Conservation (phyloP, 2,329 filamentous ascomycete species). For the Cladosporium sp. region DNA sequence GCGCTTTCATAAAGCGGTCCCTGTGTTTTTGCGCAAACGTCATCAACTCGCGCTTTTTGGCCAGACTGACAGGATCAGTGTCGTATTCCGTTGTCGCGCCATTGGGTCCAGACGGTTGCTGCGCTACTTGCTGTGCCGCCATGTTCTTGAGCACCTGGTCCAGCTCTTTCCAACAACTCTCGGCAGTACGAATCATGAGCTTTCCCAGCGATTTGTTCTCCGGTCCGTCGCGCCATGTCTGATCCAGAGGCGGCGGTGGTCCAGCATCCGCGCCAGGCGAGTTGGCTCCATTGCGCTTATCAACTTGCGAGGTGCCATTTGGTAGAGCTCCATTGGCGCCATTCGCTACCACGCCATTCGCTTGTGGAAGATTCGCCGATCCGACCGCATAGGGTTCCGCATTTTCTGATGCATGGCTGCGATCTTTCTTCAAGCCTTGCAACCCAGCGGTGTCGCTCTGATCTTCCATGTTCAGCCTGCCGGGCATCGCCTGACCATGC, state of each 20-base stretch:
- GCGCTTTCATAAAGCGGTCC: conserved; percentile 86
- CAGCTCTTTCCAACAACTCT: conserved; percentile 79
- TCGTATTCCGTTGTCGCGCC: conserved; percentile 53
- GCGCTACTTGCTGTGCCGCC: conserved; percentile 60
- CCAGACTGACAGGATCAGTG: conserved; percentile 64
- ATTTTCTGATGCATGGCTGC: conserved; percentile 31
- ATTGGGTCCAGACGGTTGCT: conserved; percentile 49
- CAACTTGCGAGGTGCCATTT: conserved; percentile 23
- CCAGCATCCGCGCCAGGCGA: conserved; percentile 19
- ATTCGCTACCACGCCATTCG: conserved; percentile 12
- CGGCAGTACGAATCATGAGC: conserved; percentile 76
- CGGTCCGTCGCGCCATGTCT: conserved; percentile 63
- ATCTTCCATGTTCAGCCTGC: conserved; percentile 52
- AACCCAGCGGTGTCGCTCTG: conserved; percentile 42
- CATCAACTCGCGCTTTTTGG: conserved; percentile 74
- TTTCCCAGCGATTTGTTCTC: conserved; percentile 75
- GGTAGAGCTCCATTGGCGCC: conserved; percentile 18
- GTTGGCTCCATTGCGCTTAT: conserved; percentile 26
- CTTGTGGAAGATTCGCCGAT: conserved; percentile 21
- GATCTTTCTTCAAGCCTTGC: conserved; percentile 38
- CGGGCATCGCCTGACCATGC: conserved; percentile 46
- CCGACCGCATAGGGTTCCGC: conserved; percentile 26
- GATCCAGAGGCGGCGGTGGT: conserved; percentile 56
- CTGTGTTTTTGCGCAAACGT: conserved; percentile 79
- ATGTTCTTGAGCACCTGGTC: conserved; percentile 70